Conservation (phyloP, 768 basidiomycete genomes). For the Sarcomyxa edulis region DNA sequence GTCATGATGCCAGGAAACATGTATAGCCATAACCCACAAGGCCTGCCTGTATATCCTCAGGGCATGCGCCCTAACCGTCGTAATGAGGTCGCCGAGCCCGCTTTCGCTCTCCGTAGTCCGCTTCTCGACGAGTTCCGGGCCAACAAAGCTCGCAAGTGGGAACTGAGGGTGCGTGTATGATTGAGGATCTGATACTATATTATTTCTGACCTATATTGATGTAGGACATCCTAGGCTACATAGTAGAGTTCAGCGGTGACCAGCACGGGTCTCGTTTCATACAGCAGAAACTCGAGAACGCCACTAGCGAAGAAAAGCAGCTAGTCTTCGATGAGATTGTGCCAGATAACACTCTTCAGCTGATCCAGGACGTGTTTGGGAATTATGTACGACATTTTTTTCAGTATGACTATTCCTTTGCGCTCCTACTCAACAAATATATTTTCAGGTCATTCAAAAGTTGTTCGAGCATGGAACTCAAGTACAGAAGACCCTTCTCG, state of each 20-base stretch:
- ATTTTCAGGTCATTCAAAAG: constrained; percentile 81
- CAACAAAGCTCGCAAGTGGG: constrained; percentile 78
- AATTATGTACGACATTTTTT: constrained; percentile 68
- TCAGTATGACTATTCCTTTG: neutral
- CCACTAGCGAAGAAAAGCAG: constrained; percentile 75
- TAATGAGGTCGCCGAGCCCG: constrained; percentile 29
- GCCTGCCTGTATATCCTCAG: constrained; percentile 29
- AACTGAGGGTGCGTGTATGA: constrained; percentile 53
- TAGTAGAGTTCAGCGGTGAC: constrained; percentile 91
- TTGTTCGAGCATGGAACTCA: constrained; percentile 83
- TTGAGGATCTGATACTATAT: neutral
- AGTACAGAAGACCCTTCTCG: constrained; percentile 66
- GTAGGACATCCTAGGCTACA: constrained; percentile 81
- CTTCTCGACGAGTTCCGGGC: constrained; percentile 82
- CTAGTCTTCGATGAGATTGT: constrained; percentile 84
- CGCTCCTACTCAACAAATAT: constrained; percentile 2
- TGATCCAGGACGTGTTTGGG: constrained; percentile 92
- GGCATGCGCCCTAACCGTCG: constrained; percentile 41
- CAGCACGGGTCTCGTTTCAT: constrained; percentile 99
- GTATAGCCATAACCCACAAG: constrained; percentile 36
- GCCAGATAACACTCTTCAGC: constrained; percentile 63
- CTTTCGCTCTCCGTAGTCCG: constrained; percentile 53
- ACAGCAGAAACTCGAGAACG: constrained; percentile 77
- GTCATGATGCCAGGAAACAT: constrained; percentile 40
- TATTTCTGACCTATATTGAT: constrained; percentile 2